Percentiles rank a stretch among this genome's conserved stretches.
Conservation (phyloP, 768 basidiomycete species). For the Neoboletus subvelutipes region DNA sequence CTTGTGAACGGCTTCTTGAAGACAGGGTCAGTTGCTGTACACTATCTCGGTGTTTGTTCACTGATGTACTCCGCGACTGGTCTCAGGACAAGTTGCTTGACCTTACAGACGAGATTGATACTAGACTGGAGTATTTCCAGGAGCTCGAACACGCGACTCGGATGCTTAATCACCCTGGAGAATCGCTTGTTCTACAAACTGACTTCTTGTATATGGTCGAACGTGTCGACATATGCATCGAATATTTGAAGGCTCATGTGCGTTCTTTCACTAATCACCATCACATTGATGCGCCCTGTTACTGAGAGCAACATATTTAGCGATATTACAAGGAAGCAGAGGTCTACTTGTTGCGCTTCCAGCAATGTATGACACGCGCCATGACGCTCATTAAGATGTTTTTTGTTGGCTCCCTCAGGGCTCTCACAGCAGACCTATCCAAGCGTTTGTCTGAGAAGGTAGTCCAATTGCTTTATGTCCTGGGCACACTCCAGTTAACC, state of each 20-base stretch:
- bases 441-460: constrained; percentile 78
- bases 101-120: constrained; percentile 79
- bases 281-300: not conserved
- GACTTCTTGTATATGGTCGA: constrained; percentile 98
- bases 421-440: constrained; percentile 74
- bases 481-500: not conserved
- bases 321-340: constrained; percentile 91
- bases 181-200: constrained; percentile 83
- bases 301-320: constrained; percentile 40
- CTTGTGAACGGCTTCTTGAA: constrained; percentile 85
- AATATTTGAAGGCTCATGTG: constrained; percentile 85
- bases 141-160: constrained; percentile 91
- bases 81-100: constrained; percentile 71
- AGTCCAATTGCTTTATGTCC: not conserved
- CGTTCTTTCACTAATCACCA: constrained; percentile 29
- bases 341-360: constrained; percentile 92
- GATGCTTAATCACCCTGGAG: constrained; percentile 92
- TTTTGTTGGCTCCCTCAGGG: constrained; percentile 82
- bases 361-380: constrained; percentile 96
- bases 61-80: constrained; percentile 1
- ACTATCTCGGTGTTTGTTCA: not conserved
- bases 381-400: constrained; percentile 99
- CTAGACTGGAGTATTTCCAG: constrained; percentile 87
- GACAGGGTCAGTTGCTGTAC: constrained; percentile 65
- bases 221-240: constrained; percentile 90